Percentiles rank a stretch among this genome's conserved stretches.
Evolutionary conservation across 2,329 filamentous ascomycete genomes (phyloP).

Genomic region (Venturiaceae sp.): DNA sequence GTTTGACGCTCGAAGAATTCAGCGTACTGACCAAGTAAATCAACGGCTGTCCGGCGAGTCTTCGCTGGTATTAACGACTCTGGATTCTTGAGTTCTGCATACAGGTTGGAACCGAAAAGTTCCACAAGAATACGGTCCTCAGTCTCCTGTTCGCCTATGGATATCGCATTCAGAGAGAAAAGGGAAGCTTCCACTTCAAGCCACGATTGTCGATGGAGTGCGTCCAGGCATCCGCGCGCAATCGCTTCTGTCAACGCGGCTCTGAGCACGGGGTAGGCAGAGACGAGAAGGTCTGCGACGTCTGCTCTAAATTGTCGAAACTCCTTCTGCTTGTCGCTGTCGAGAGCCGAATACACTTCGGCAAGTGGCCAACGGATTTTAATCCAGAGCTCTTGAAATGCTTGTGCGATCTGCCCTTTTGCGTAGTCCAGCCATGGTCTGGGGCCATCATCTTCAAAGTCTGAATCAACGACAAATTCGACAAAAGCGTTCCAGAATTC

Average conservation of each 20-base stretch:
- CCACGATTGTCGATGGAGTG: constrained; percentile 34
- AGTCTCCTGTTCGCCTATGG: constrained; percentile 52
- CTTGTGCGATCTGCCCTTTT: constrained; percentile 50
- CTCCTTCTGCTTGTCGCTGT: constrained; percentile 54
- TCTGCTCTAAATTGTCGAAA: constrained; percentile 70
- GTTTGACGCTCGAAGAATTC: constrained; percentile 67
- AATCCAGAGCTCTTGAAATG: constrained; percentile 55
- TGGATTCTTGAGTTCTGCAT: constrained; percentile 37
- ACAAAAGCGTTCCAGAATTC: constrained; percentile 77
- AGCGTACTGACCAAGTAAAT: constrained; percentile 62
- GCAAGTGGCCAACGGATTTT: constrained; percentile 60
- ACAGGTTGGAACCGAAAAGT: constrained; percentile 55
- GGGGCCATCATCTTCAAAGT: constrained; percentile 18
- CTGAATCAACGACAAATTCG: constrained; percentile 51
- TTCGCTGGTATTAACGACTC: constrained; percentile 46
- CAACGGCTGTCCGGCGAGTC: constrained; percentile 58
- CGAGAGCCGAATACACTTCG: constrained; percentile 54
- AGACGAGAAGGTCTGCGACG: constrained; percentile 67
- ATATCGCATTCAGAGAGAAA: constrained; percentile 56
- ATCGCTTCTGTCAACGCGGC: constrained; percentile 36
- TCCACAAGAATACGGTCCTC: constrained; percentile 50
- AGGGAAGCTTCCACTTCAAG: constrained; percentile 41
- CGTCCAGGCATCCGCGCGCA: constrained; percentile 28
- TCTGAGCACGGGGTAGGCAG: constrained; percentile 51
- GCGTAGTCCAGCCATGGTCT: constrained; percentile 49